phyloP scores from a whole-genome alignment of 768 basidiomycete species.

The Kwoniella sp. region DNA sequence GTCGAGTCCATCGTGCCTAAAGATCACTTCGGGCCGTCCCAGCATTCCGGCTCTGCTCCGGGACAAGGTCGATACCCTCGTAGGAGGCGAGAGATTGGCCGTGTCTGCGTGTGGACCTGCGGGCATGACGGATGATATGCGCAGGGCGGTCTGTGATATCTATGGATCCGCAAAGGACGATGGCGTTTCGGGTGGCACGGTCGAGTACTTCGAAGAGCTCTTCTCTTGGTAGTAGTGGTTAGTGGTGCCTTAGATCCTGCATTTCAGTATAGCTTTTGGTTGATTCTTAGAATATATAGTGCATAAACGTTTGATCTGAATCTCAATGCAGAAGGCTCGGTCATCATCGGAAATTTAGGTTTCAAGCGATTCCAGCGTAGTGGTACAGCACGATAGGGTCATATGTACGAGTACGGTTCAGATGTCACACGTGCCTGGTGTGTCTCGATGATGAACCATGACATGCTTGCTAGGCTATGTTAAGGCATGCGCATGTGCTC shows the following conservation, averaged over 20 bases:
- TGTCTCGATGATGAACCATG: not conserved
- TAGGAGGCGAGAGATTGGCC: conserved; percentile 25
- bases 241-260: too few relatives aligned
- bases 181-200: conserved; percentile 16
- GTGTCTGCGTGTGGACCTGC: conserved; percentile 35
- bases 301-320: too few relatives aligned
- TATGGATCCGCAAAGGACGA: conserved; percentile 25
- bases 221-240: conserved; percentile 33
- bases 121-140: conserved; percentile 34
- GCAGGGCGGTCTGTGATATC: conserved; percentile 16
- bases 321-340: too few relatives aligned
- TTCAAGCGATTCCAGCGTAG: too few relatives aligned
- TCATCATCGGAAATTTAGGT: too few relatives aligned
- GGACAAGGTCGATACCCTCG: not conserved
- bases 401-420: too few relatives aligned
- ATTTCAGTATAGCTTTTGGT: too few relatives aligned
- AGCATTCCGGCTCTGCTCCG: conserved; percentile 13
- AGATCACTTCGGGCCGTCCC: conserved; percentile 18
- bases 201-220: conserved; percentile 37
- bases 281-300: too few relatives aligned
- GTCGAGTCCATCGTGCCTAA: not conserved
- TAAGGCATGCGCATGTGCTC: too few relatives aligned
- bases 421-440: not conserved
- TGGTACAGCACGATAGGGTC: too few relatives aligned
- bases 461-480: not conserved